Evolutionary conservation across 2,329 filamentous ascomycete genomes (phyloP), one percentile per base, ranked within the genome.

Genomic region (Ophiostoma ulmi): DNA sequence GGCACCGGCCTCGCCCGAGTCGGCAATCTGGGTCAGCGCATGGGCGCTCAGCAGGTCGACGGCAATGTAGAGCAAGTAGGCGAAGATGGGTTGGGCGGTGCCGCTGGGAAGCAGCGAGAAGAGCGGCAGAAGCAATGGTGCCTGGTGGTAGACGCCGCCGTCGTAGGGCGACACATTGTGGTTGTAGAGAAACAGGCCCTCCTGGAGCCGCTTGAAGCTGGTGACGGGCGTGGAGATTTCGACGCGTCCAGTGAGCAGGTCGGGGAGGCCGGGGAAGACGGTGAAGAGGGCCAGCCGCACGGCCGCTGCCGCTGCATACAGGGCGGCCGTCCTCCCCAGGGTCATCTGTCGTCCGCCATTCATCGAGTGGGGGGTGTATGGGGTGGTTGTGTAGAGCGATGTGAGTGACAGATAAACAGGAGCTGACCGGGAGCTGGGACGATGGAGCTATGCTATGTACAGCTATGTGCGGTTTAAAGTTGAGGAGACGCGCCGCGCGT

Each of bases 121-220:
- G 74, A 98, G 86, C 65, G 94, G 93, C 72, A 99, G 88, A 58
- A 99, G 87, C 71, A 99, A 85, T 67, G 95, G 95, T 61, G 94
- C 93, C 84, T 97, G 85, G 80, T 88, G 86, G 79, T 86, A 90
- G 78, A 90, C 92, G 76, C 95, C 95, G 74, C 95, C 95, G 79
- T 99, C 93, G 82, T 98, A 99, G 1, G 95, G 95, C 72, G 93
- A 97, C 71, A 98, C 92, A 82, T 97, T 96, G 80, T 96, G 92
- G 74, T 92, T 94, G 80, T 98, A 98, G 31, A 99, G 88, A 77
- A 97, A 99, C 71, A 99, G 83, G 26, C 95, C 95, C 81, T 99
- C 95, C 84, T 98, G 94, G 70, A 98, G 93, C 87, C 95, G 88
- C 84, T 98, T 98, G 87, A 97, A 99, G 86, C 94, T 97, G 76